Percentiles rank a stretch among this genome's conserved stretches.
phyloP scores from a whole-genome alignment of 495 filamentous ascomycete species.

The Trichoderma gamsii region DNA sequence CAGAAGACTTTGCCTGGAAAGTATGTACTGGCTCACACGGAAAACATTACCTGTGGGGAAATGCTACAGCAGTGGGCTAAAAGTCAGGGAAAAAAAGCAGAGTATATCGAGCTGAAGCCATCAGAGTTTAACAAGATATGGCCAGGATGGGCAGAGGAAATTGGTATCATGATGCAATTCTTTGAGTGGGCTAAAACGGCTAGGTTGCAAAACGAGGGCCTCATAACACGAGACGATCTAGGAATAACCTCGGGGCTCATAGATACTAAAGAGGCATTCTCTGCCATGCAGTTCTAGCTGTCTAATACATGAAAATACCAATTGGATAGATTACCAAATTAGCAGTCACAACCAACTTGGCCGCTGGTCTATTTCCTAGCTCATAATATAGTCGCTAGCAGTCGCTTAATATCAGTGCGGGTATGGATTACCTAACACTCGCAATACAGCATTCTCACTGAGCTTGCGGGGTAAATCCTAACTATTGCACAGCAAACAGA shows the following conservation, averaged over 20 bases:
- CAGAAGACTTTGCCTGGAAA: constrained; percentile 26
- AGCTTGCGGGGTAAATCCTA: no score
- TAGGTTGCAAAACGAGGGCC: constrained; percentile 20
- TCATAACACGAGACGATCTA: neutral
- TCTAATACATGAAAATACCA: no score
- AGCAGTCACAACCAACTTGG: no score
- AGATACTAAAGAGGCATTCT: neutral
- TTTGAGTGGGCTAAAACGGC: constrained; percentile 29
- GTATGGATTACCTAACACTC: no score
- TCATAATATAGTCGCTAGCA: no score
- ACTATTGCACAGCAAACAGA: no score
- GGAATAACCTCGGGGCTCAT: neutral
- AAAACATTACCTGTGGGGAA: constrained; percentile 27
- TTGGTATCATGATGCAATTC: constrained; percentile 37
- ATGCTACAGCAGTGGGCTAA: constrained; percentile 35
- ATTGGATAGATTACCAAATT: no score
- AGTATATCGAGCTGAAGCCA: constrained; percentile 22
- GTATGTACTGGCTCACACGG: constrained; percentile 29
- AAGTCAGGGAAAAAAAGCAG: constrained; percentile 25
- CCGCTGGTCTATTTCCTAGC: no score
- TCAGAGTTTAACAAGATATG: constrained; percentile 29
- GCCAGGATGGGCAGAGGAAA: constrained; percentile 34
- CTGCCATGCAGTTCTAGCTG: neutral
- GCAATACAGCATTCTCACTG: no score
- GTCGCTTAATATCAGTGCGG: no score